phyloP scores from a whole-genome alignment of 495 filamentous ascomycete species.

The Aspergillus heteromorphus region DNA sequence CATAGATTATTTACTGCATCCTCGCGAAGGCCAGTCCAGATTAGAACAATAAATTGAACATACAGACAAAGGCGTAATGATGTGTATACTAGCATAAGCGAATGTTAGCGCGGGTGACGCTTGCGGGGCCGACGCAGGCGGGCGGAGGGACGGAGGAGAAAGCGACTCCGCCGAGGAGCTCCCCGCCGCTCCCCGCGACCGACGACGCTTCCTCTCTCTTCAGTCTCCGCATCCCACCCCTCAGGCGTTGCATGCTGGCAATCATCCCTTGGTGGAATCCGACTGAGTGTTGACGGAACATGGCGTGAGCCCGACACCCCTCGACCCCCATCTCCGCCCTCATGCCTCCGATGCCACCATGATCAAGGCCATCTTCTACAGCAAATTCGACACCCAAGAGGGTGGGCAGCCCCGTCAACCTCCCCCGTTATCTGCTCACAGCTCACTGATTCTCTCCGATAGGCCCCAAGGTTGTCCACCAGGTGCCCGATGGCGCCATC shows the following conservation, averaged over 20 bases:
- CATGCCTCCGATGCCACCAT: conserved; percentile 21
- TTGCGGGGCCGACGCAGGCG: neutral
- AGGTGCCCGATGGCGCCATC: conserved; percentile 63
- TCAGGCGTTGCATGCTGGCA: too few relatives aligned
- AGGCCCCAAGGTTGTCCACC: conserved; percentile 69
- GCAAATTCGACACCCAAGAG: conserved; percentile 84
- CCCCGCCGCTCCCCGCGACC: conserved; percentile 1
- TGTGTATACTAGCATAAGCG: neutral
- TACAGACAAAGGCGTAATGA: neutral
- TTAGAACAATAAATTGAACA: neutral
- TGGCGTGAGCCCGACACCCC: neutral
- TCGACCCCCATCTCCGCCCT: conserved; percentile 6
- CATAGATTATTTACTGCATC: neutral
- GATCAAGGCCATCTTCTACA: conserved; percentile 96
- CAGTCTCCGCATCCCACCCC: neutral
- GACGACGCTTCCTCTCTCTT: neutral
- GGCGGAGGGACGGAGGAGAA: neutral
- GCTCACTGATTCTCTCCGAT: neutral
- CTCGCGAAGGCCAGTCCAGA: neutral
- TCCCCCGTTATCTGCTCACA: neutral
- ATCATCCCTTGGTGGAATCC: too few relatives aligned
- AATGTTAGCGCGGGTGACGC: neutral
- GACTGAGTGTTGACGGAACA: too few relatives aligned
- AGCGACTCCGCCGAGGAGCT: neutral
- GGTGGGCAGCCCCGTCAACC: conserved; percentile 44